phyloP scores from a whole-genome alignment of 805 yeast species.

The Saccharomycopsis microspora region DNA sequence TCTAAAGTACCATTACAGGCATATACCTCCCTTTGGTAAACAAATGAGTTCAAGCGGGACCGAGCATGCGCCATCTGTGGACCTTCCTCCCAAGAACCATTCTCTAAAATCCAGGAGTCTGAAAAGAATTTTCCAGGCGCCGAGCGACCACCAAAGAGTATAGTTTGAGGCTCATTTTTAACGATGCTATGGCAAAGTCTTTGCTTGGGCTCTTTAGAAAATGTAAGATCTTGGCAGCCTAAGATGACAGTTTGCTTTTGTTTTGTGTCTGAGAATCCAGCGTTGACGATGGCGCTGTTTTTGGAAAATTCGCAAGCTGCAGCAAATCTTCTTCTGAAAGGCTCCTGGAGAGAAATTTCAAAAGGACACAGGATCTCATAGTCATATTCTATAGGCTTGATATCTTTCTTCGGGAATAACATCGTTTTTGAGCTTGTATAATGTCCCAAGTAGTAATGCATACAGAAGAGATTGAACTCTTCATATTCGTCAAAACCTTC shows the following conservation, averaged over 20 bases:
- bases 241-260: neutral
- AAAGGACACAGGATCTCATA: no score
- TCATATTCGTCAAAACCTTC: slow-evolving; percentile 82
- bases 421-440: slow-evolving; percentile 34
- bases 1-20: slow-evolving; percentile 1
- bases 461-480: slow-evolving; percentile 65
- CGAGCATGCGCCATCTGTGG: slow-evolving; percentile 27
- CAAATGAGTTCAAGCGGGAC: slow-evolving; percentile 1
- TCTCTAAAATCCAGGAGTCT: slow-evolving; percentile 32
- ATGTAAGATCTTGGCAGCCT: no score
- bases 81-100: slow-evolving; percentile 15
- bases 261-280: slow-evolving; percentile 32
- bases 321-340: slow-evolving; percentile 29
- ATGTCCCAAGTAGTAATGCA: slow-evolving; percentile 61
- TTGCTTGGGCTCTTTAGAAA: no score
- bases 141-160: slow-evolving; percentile 58
- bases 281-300: slow-evolving; percentile 20
- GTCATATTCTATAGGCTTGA: neutral
- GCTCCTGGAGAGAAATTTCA: neutral
- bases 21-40: neutral
- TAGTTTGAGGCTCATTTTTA: slow-evolving; percentile 2
- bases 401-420: slow-evolving; percentile 3
- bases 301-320: slow-evolving; percentile 22
- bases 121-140: slow-evolving; percentile 39
- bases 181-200: slow-evolving; percentile 41